Evolutionary conservation across 2,329 filamentous ascomycete species (phyloP), one percentile per base, ranked within the genome.

Genomic region (Camillea tinctor): DNA sequence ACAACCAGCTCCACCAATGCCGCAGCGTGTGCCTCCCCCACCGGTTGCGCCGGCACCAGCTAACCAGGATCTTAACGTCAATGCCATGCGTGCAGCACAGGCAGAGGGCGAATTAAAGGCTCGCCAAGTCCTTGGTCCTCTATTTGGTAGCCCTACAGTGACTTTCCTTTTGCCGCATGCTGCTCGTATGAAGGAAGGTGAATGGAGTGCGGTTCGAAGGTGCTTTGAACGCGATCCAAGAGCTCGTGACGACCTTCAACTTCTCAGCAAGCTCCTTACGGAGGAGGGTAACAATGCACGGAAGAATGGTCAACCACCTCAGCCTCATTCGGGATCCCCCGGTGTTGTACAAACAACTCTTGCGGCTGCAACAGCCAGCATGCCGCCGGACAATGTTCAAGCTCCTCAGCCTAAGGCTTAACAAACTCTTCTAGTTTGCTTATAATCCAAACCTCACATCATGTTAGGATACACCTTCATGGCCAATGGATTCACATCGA

Each of bases 201-300:
- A 96, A 71, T 89, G 95, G 84, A 81, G 84, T 58, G 85, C 95
- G 24, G 84, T 97, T 63, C 82, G 84, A 55, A 81, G 84, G 48
- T 88, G 94, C 15, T 81, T 92, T 22, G 82, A 87, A 54, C 80
- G 82, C 11, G 87, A 92, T 57, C 85, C 87, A 0, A 82, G 81
- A 21, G 85, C 91, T 0, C 81, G 86, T 21, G 82, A 87, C 1
- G 86, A 93, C 68, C 73, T 88, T 19, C 76, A 80, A 55, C 79
- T 85, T 56, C 76, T 89, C 3, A 84, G 83, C 40, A 74, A 76
- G 52, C 75, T 87, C 20, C 71, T 88, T 13, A 85, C 86, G 57
- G 81, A 79, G 63, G 76, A 82, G 62, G 76, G 77, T 20, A 74
- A 71, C 57, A 68, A 68, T 52, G 67, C 68, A 2, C 65, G 68